These are phyloP conservation scores for Tremella fuciformis DNA, from an alignment of 768 basidiomycete genomes.

Conservation along the genomic window DNA sequence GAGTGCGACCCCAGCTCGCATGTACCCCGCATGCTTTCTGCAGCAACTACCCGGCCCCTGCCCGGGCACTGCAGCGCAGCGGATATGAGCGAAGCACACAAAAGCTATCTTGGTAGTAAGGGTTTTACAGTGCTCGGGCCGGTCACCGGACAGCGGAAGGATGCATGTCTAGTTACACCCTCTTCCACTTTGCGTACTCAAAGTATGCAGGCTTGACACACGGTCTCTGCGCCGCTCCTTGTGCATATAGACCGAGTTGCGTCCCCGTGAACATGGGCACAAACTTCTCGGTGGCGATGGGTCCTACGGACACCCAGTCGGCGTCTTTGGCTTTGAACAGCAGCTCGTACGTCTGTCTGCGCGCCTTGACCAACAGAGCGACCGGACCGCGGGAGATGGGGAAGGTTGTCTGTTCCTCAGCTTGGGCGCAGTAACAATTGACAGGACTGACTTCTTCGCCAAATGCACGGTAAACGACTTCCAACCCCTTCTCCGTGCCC, in stretches of 20 bases:
- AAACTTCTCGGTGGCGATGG: not conserved
- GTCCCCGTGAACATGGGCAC: conserved; percentile 6
- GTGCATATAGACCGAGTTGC: conserved; percentile 8
- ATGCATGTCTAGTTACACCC: not conserved
- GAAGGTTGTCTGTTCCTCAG: not conserved
- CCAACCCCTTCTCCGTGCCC: not conserved
- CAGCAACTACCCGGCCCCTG: no score
- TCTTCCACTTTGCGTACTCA: conserved; percentile 12
- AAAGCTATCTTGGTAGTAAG: no score
- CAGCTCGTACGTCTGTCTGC: not conserved
- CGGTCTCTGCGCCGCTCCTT: not conserved
- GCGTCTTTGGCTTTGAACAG: not conserved
- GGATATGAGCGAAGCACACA: no score
- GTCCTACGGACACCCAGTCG: not conserved
- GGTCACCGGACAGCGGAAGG: not conserved
- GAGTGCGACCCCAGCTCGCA: no score
- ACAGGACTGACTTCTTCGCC: conserved; percentile 1
- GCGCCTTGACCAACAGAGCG: not conserved
- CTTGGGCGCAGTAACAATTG: not conserved
- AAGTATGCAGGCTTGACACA: conserved; percentile 8
- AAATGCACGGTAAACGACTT: not conserved
- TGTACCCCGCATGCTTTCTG: no score
- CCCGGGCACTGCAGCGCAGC: no score
- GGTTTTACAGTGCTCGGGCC: no score
- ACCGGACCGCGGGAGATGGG: not conserved